Conservation (phyloP, 2,329 filamentous ascomycete genomes). For the Furcasterigmium furcatum region DNA sequence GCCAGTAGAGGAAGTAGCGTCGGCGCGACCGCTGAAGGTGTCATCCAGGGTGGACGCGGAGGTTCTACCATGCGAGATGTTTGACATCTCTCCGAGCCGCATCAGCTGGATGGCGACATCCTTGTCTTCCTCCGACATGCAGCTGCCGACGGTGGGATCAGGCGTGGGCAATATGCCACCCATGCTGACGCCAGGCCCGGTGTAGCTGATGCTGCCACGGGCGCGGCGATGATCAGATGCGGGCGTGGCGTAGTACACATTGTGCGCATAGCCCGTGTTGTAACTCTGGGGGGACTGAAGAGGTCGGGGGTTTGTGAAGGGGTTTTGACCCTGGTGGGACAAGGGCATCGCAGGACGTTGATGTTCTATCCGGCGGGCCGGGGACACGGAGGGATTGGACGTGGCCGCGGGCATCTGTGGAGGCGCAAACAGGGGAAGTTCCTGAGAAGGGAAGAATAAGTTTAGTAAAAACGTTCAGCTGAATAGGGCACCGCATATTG, state of each 20-base stretch:
- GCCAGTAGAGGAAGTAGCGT: slow-evolving; percentile 79
- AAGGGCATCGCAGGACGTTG: slow-evolving; percentile 73
- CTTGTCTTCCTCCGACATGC: slow-evolving; percentile 89
- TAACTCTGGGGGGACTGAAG: slow-evolving; percentile 80
- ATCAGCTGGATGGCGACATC: slow-evolving; percentile 97
- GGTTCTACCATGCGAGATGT: slow-evolving; percentile 87
- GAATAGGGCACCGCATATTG: background rate
- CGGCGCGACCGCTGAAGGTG: slow-evolving; percentile 85
- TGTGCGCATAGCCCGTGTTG: slow-evolving; percentile 48
- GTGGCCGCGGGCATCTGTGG: slow-evolving; percentile 89
- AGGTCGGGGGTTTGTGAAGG: slow-evolving; percentile 73
- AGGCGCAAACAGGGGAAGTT: slow-evolving; percentile 91
- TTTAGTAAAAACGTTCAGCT: slow-evolving; percentile 2
- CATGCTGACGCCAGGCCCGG: slow-evolving; percentile 25
- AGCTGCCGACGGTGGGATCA: slow-evolving; percentile 94
- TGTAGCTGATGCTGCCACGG: slow-evolving; percentile 59
- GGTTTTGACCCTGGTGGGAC: slow-evolving; percentile 71
- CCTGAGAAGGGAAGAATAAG: slow-evolving; percentile 54
- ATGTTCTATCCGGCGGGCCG: slow-evolving; percentile 76
- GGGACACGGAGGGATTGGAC: slow-evolving; percentile 97
- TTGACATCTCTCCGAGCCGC: slow-evolving; percentile 89
- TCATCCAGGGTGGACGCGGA: slow-evolving; percentile 93
- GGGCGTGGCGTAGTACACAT: slow-evolving; percentile 61
- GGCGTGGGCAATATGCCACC: slow-evolving; percentile 79
- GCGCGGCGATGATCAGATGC: slow-evolving; percentile 60